These are phyloP conservation scores for Ilyonectria mors-panacis DNA, from an alignment of 2,329 filamentous ascomycete genomes.

Conservation along the genomic window DNA sequence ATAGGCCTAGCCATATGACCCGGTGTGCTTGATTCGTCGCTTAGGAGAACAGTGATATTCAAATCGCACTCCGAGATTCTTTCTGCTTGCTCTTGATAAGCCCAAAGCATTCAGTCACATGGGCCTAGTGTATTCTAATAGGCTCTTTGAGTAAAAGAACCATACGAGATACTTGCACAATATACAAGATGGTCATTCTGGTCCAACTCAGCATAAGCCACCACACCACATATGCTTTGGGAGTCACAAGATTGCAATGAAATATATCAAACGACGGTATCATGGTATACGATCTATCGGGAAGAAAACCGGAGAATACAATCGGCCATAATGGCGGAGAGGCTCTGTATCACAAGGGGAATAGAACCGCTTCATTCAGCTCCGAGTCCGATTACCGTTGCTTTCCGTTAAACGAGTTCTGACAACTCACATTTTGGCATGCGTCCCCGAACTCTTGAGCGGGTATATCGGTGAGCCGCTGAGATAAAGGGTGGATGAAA, in stretches of 20 bases:
- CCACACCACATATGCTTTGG: too few species aligned
- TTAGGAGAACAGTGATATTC: too few species aligned
- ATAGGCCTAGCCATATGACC: not conserved
- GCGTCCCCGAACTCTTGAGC: slow-evolving; percentile 7
- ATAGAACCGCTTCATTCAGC: not conserved
- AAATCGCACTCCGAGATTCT: too few species aligned
- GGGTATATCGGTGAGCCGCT: slow-evolving; percentile 24
- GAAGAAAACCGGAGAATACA: not conserved
- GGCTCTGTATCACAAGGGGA: not conserved
- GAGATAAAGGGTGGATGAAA: not conserved
- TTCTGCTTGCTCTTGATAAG: too few species aligned
- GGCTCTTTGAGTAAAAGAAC: too few species aligned
- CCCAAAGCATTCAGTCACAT: too few species aligned
- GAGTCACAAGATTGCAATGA: not conserved
- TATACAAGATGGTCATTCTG: too few species aligned
- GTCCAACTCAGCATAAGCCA: too few species aligned
- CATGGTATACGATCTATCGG: not conserved
- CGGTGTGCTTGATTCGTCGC: too few species aligned
- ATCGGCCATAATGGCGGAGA: not conserved
- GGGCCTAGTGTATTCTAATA: too few species aligned
- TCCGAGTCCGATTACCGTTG: not conserved
- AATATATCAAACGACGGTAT: not conserved
- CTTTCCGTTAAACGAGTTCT: slow-evolving; percentile 1
- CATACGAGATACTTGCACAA: too few species aligned
- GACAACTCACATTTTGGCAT: slow-evolving; percentile 9